A percentile compares a stretch with the other conserved stretches of the same genome.
These are phyloP conservation scores for Rhododendron henanense DNA, from an alignment of 148 eudicot genomes.

Conservation along the genomic window DNA sequence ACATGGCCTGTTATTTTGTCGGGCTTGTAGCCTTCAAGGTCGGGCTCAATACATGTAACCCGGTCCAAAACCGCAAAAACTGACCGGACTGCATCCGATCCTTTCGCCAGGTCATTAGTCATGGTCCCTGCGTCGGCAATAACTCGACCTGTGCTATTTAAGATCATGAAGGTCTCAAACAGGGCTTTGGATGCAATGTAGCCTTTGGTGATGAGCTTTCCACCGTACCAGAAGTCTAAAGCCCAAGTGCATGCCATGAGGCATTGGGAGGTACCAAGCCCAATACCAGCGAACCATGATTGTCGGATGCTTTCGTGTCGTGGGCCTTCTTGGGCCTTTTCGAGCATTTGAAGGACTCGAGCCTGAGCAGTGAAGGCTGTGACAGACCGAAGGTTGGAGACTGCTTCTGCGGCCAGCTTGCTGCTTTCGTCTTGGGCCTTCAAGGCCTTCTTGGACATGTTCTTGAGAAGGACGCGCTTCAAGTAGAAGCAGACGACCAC, in stretches of 20 bases:
- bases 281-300: background rate
- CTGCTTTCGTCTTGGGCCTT: background rate
- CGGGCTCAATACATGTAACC: background rate
- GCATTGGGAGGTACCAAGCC: background rate
- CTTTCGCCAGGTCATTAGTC: background rate
- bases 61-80: background rate
- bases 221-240: background rate
- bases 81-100: background rate
- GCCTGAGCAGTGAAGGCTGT: background rate
- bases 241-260: background rate
- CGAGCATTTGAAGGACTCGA: background rate
- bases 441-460: background rate
- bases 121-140: background rate
- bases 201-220: background rate
- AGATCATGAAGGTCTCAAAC: background rate
- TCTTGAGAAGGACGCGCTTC: background rate
- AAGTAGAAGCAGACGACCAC: background rate
- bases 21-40: background rate
- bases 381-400: background rate
- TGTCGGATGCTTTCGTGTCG: background rate
- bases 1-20: background rate
- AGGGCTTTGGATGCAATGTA: background rate
- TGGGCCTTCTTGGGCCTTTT: background rate
- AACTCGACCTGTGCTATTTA: background rate
- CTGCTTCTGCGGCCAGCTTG: constrained; percentile 3